Evolutionary conservation across 208 protist genomes (phyloP), one percentile per base, ranked within the genome.

Genomic region (Trypanosomatidae sp.): DNA sequence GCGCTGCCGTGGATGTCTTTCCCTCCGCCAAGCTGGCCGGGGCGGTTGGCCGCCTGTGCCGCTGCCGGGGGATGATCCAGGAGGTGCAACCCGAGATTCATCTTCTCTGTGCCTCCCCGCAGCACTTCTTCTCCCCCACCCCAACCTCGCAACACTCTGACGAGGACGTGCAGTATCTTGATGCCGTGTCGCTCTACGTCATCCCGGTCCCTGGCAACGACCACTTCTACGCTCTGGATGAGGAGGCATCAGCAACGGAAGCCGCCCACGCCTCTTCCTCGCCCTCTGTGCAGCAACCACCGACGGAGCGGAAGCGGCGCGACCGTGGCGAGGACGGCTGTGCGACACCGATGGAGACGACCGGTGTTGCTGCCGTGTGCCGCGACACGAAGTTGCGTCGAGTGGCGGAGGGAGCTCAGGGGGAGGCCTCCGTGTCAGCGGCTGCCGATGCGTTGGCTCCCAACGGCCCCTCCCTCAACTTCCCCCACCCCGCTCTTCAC

Each of bases 21-120:
- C 84, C 89, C 3, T 53, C 75, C 8, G 33, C 66, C 9, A 36
- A 70, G 10, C 65, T 76, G 30, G 68, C 70, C 13, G 5, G 60
- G 15, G 44, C 64, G 3, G n/a, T 77, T 9, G 84, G 79, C 13
- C 66, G 70, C 43, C 74, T 94, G 9, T 89, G 77, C 43, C 81
- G 86, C 0, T 94, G 89, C 65, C 85, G 91, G 1, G 91, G 89
- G 30, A 96, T 96, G 91, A 87, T 96, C 33, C 91, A 96, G 66
- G 89, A 96, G 60, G 75, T 96, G 19, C 73, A 90, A 1, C 73
- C 88, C 0, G 85, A 89, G 53, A 33, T 91, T 13, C 78, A 71
- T 13, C 68, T 96, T 1, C 89, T 91, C 71, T 76, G 79, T 55
- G 82, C 87, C 3, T 79, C 69, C 6, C 25, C 46, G 22, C 36